Evolutionary conservation across 2,329 filamentous ascomycete species (phyloP), one percentile per base, ranked within the genome.

Genomic region (Monascus ruber): DNA sequence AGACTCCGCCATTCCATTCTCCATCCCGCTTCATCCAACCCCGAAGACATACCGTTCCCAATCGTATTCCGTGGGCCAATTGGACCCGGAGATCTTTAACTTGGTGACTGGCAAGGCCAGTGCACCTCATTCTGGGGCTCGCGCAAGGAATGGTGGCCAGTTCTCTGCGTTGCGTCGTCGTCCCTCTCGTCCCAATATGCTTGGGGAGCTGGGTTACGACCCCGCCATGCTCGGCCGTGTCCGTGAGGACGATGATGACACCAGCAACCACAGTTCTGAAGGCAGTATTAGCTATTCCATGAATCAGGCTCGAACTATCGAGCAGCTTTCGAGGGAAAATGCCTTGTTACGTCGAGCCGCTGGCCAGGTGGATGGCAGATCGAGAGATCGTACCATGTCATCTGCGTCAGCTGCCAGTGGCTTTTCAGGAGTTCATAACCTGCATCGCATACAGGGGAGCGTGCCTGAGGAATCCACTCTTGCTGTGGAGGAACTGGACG

Each of bases 11-110:
- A 83, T 94, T 39, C 85, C 86, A 1, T 94, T 94, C 53, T 75
- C 84, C 5, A 93, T 94, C 48, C 87, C 87, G 4, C 71, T 94
- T 17, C 85, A 94, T 46, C 87, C 89, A 1, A 91, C 85, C 0
- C 85, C 85, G 1, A 96, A 96, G 62, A 87, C 85, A 1, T 91
- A 94, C 52, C 81, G 91, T 33, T 98, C 91, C 5, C 86, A 95
- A 61, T 96, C 91, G 4, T 96, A 96, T 62, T 96, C 89, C 0
- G 89, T 94, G 35, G 88, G 88, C 4, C 88, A 95, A 58, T 70
- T 87, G 44, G 87, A 94, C 38, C 74, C 80, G 1, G 84, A 89
- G 42, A 54, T 56, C 24, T 38, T 60, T 10, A 54, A 47, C 24
- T 40, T 61, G 17, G 50, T 59, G 41, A 51, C 58, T n/a, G 58